phyloP scores from a whole-genome alignment of 2,329 filamentous ascomycete genomes.

The Verticillium nubilum region DNA sequence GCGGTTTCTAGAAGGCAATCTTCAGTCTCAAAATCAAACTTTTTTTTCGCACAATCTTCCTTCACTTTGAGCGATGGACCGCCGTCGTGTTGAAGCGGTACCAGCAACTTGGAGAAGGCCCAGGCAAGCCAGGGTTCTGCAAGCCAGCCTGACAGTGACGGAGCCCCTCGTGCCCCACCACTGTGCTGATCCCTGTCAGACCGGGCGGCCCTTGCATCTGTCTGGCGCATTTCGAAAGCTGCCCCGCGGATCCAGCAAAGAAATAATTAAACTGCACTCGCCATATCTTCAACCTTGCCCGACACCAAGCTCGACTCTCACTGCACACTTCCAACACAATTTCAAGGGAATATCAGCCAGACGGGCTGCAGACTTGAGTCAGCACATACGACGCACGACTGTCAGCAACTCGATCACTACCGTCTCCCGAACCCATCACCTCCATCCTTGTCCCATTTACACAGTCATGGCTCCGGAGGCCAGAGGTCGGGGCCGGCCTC shows the following conservation, averaged over 20 bases:
- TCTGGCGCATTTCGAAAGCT: not conserved
- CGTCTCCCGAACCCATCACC: not conserved
- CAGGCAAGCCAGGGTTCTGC: too few species aligned
- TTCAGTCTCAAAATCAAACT: too few species aligned
- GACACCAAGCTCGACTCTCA: not conserved
- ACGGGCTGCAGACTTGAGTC: not conserved
- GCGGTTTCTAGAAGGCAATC: too few species aligned
- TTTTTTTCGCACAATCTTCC: too few species aligned
- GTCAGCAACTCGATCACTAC: not conserved
- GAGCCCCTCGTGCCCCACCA: constrained; percentile 24
- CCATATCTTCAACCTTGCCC: not conserved
- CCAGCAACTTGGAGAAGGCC: too few species aligned
- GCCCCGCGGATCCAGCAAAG: not conserved
- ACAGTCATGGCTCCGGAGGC: constrained; percentile 7
- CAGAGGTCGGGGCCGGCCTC: constrained; percentile 5
- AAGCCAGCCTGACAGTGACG: too few species aligned
- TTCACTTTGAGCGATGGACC: too few species aligned
- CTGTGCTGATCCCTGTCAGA: constrained; percentile 3
- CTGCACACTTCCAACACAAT: not conserved
- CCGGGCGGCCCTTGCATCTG: not conserved
- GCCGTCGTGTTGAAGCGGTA: too few species aligned
- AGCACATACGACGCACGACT: not conserved
- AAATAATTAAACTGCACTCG: not conserved
- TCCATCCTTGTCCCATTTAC: not conserved
- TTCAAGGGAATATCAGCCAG: not conserved